Conservation (phyloP, 768 basidiomycete genomes). For the Daedaleopsis sinensis region DNA sequence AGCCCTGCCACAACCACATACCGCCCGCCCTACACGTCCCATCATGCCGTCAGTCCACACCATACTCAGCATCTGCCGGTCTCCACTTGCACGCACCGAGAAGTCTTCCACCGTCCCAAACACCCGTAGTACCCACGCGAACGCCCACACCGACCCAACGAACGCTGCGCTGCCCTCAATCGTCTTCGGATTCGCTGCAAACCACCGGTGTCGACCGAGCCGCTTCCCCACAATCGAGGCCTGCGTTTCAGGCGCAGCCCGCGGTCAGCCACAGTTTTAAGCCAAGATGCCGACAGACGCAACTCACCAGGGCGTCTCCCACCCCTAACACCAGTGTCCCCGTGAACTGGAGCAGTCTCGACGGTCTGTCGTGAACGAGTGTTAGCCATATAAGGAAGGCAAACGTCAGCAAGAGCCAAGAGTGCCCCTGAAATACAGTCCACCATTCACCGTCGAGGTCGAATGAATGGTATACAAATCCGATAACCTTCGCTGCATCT, state of each 20-base stretch:
- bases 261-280: neutral
- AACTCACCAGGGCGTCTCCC: constrained; percentile 86
- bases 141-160: constrained; percentile 64
- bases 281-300: neutral
- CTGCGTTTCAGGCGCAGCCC: constrained; percentile 40
- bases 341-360: constrained; percentile 66
- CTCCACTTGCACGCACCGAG: constrained; percentile 52
- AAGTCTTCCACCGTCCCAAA: constrained; percentile 73
- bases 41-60: constrained; percentile 10
- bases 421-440: too few relatives aligned
- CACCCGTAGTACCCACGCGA: constrained; percentile 71
- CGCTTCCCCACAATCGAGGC: constrained; percentile 93
- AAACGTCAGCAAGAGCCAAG: too few relatives aligned
- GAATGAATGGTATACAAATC: too few relatives aligned
- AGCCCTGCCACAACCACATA: constrained; percentile 68
- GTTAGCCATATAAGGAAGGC: neutral
- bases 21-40: constrained; percentile 53
- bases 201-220: constrained; percentile 83
- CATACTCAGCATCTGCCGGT: neutral
- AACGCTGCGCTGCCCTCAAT: constrained; percentile 91
- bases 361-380: constrained; percentile 37
- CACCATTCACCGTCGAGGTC: too few relatives aligned
- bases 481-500: too few relatives aligned
- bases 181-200: constrained; percentile 82
- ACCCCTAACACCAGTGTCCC: constrained; percentile 89